Evolutionary conservation across 2,329 filamentous ascomycete species (phyloP).

Genomic region (Ustulina deusta): DNA sequence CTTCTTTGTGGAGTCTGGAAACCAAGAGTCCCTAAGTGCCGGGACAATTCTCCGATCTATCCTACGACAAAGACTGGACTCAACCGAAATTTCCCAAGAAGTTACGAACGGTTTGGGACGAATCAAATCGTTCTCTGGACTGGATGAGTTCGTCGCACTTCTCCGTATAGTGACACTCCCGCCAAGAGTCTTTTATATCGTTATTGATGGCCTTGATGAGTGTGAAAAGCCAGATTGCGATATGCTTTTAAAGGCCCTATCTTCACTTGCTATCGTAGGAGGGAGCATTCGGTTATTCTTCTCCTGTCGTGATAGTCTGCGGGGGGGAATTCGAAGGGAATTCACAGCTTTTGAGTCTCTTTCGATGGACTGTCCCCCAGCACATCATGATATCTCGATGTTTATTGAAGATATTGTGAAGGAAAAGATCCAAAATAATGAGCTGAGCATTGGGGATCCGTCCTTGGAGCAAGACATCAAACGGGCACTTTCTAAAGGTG

Average conservation of each 20-base stretch:
- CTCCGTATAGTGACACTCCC: not conserved
- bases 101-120: not conserved
- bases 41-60: constrained; percentile 43
- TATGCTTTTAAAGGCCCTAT: not conserved
- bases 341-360: not conserved
- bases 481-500: constrained; percentile 45
- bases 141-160: not conserved
- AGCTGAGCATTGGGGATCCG: constrained; percentile 20
- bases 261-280: too few relatives aligned
- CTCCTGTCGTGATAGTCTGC: not conserved
- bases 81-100: too few relatives aligned
- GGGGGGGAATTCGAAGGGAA: not conserved
- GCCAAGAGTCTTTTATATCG: constrained; percentile 7
- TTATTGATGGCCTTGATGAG: constrained; percentile 33
- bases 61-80: constrained; percentile 40
- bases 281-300: too few relatives aligned
- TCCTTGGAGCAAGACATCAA: constrained; percentile 44
- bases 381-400: not conserved
- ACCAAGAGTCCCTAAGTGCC: constrained; percentile 39
- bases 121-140: not conserved
- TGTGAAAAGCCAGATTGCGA: not conserved
- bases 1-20: constrained; percentile 46
- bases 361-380: not conserved
- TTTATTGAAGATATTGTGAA: constrained; percentile 16
- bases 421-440: constrained; percentile 7